phyloP scores from a whole-genome alignment of 352 stramenopile genomes.

The Phytophthora citrophthora region DNA sequence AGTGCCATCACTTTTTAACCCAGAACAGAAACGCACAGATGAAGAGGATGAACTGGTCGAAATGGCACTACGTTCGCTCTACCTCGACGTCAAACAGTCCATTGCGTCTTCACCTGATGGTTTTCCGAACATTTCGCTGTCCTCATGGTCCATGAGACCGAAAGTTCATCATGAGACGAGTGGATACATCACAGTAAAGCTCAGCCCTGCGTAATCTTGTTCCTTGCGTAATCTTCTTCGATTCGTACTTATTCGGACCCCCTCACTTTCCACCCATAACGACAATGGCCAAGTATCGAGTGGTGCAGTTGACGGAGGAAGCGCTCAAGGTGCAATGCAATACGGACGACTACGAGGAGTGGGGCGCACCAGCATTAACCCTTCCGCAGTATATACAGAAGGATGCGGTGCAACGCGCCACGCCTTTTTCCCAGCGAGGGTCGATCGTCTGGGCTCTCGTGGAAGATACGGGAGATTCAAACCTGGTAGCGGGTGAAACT shows the following conservation, averaged over 20 bases:
- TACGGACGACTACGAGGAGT: conserved; percentile 49
- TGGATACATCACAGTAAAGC: conserved; percentile 32
- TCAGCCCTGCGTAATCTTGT: conserved; percentile 4
- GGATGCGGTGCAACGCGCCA: conserved; percentile 51
- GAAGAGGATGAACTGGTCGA: conserved; percentile 38
- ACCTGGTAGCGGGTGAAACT: conserved; percentile 18
- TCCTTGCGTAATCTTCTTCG: no score
- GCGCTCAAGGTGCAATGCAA: conserved; percentile 58
- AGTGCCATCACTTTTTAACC: conserved; percentile 10
- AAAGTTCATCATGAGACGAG: conserved; percentile 31
- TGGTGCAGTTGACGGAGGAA: conserved; percentile 61
- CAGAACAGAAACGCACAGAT: neutral
- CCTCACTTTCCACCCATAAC: neutral
- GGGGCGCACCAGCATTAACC: conserved; percentile 42
- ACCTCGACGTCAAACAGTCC: conserved; percentile 49
- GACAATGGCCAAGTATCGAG: conserved; percentile 37
- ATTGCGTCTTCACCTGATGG: conserved; percentile 17
- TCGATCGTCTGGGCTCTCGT: conserved; percentile 79
- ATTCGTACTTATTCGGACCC: no score
- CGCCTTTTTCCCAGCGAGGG: conserved; percentile 50
- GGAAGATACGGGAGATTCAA: conserved; percentile 28
- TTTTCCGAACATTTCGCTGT: neutral
- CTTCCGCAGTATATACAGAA: conserved; percentile 52
- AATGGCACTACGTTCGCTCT: conserved; percentile 53
- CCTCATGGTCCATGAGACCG: conserved; percentile 25